Percentiles rank a stretch among this genome's conserved stretches.
phyloP scores from a whole-genome alignment of 768 basidiomycete genomes.

The Sistotremastrum niveocremeum region DNA sequence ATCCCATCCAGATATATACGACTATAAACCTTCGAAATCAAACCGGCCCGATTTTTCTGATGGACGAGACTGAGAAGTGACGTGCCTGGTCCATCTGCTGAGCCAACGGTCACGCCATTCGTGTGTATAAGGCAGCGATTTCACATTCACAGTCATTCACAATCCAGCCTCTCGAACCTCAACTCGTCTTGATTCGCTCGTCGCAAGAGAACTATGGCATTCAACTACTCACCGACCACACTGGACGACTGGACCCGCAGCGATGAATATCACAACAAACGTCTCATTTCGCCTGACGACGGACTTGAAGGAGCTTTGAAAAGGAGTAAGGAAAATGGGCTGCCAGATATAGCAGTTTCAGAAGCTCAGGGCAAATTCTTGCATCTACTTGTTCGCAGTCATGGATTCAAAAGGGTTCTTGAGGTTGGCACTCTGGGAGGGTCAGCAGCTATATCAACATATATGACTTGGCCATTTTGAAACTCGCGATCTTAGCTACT shows the following conservation, averaged over 20 bases:
- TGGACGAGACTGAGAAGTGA: too few species aligned
- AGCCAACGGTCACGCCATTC: too few species aligned
- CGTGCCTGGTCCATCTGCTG: too few species aligned
- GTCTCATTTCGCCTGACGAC: constrained; percentile 31
- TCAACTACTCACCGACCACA: constrained; percentile 1
- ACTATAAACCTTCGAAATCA: too few species aligned
- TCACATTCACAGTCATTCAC: too few species aligned
- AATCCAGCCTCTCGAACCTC: too few species aligned
- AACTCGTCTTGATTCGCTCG: too few species aligned
- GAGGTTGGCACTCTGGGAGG: constrained; percentile 60
- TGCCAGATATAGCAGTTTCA: constrained; percentile 23
- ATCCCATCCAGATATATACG: too few species aligned
- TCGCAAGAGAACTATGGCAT: not conserved
- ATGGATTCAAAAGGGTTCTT: constrained; percentile 41
- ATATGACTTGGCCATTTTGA: too few species aligned
- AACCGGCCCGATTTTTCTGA: too few species aligned
- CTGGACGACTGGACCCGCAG: constrained; percentile 36
- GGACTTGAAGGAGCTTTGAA: constrained; percentile 27
- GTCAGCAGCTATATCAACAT: constrained; percentile 17
- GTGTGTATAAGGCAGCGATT: too few species aligned
- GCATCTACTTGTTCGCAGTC: constrained; percentile 34
- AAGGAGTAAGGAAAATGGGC: constrained; percentile 27
- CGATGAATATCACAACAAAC: constrained; percentile 43
- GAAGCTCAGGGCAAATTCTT: constrained; percentile 45
- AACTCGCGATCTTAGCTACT: constrained; percentile 13